These are phyloP conservation scores for Capniomyces stellatus DNA, from an alignment of 371 early-diverging fungal genomes.

Conservation along the genomic window DNA sequence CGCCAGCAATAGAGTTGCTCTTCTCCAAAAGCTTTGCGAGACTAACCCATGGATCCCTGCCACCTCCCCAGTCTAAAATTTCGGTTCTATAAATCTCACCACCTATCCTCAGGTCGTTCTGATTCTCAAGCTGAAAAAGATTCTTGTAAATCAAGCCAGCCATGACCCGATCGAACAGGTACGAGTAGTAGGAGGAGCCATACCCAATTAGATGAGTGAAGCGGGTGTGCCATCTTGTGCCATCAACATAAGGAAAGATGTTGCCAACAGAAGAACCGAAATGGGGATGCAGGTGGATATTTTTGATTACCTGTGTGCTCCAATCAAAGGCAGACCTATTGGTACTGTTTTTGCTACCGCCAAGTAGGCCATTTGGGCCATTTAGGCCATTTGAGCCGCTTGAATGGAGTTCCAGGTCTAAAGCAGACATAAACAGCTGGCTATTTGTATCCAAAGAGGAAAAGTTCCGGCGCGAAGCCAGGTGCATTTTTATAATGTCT, in stretches of 20 bases:
- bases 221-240: conserved; percentile 76
- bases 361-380: too few species aligned
- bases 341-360: too few species aligned
- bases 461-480: conserved; percentile 32
- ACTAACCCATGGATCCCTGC: conserved; percentile 77
- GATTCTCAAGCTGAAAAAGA: conserved; percentile 40
- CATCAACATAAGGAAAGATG: conserved; percentile 18
- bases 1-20: neutral
- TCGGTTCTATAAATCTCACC: conserved; percentile 46
- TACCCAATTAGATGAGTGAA: conserved; percentile 84
- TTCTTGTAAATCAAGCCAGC: conserved; percentile 57
- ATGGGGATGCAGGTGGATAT: neutral
- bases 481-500: conserved; percentile 29
- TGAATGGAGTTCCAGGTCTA: conserved; percentile 58
- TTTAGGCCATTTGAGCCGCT: neutral
- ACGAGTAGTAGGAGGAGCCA: conserved; percentile 84
- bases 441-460: conserved; percentile 60
- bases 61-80: conserved; percentile 81
- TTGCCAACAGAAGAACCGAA: neutral
- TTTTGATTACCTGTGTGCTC: conserved; percentile 4
- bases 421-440: conserved; percentile 69
- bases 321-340: conserved; percentile 11
- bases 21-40: conserved; percentile 51
- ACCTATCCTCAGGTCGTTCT: conserved; percentile 11
- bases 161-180: conserved; percentile 71